Evolutionary conservation across 176 grass and related monocot genomes (phyloP).

Genomic region (Themeda triandra): DNA sequence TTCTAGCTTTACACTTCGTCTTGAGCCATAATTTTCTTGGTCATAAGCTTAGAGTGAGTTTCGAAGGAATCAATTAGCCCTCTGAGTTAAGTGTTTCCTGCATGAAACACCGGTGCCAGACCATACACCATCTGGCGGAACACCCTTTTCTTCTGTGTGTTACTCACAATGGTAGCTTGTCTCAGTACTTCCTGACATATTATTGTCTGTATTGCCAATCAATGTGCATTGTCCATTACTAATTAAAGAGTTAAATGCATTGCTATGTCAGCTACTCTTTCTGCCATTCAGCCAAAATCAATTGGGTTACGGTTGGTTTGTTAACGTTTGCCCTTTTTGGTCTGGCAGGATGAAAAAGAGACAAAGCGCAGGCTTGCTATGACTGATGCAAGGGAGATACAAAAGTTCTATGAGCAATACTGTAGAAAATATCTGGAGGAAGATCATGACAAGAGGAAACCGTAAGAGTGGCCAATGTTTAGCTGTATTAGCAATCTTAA

Average conservation of each 20-base stretch:
- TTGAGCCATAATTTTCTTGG: background rate
- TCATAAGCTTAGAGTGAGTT: background rate
- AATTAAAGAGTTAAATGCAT: background rate
- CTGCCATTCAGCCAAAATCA: background rate
- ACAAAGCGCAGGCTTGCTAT: constrained; percentile 26
- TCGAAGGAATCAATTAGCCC: background rate
- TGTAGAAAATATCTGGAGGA: constrained; percentile 53
- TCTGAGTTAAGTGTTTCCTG: background rate
- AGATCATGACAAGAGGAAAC: constrained; percentile 27
- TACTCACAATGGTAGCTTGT: background rate
- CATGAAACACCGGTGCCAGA: background rate
- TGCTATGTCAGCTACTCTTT: background rate
- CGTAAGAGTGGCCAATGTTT: constrained; percentile 45
- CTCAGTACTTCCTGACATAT: background rate
- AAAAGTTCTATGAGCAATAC: constrained; percentile 61
- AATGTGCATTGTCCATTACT: background rate
- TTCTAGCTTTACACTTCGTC: background rate
- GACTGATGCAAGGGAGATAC: constrained; percentile 72
- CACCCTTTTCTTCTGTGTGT: background rate
- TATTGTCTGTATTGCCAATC: background rate
- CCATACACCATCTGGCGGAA: background rate
- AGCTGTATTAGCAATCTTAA: background rate
- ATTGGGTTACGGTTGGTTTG: background rate
- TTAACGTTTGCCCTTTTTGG: background rate
- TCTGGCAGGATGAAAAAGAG: constrained; percentile 67